Conservation (phyloP, 1,284 basidiomycete species). For the Malassezia brasiliensis region DNA sequence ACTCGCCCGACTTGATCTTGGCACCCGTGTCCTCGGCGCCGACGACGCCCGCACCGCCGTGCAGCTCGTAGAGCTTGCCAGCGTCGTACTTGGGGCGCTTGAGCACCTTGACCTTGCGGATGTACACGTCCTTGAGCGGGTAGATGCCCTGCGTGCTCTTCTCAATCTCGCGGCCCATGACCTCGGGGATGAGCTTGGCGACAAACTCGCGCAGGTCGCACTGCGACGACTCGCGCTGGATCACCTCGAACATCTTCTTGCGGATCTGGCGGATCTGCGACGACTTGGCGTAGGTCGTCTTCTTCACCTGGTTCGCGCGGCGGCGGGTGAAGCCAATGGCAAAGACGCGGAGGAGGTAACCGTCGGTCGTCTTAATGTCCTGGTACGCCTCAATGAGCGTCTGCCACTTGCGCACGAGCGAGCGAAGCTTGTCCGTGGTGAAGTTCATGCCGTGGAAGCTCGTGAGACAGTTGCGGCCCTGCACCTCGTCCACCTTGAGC, state of each 20-base stretch:
- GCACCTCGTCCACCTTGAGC: conserved; percentile 90
- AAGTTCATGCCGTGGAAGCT: conserved; percentile 99
- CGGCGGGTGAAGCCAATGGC: conserved; percentile 98
- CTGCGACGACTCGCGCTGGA: conserved; percentile 86
- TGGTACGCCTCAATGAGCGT: conserved; percentile 96
- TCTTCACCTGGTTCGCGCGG: conserved; percentile 89
- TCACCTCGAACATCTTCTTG: conserved; percentile 99
- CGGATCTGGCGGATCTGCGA: conserved; percentile 94
- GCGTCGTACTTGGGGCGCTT: conserved; percentile 96
- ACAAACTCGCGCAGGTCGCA: conserved; percentile 91
- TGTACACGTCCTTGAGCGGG: conserved; percentile 80
- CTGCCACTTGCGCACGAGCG: conserved; percentile 99
- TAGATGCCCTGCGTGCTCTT: conserved; percentile 93
- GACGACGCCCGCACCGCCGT: conserved; percentile 59
- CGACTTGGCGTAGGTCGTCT: conserved; percentile 96
- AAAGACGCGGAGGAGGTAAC: conserved; percentile 97
- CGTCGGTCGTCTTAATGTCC: conserved; percentile 98
- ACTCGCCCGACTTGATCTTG: conserved; percentile 68
- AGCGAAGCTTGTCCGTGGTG: conserved; percentile 98
- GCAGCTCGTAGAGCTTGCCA: conserved; percentile 86
- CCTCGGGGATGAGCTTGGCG: conserved; percentile 97
- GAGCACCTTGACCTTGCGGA: conserved; percentile 83
- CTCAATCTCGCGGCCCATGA: conserved; percentile 98
- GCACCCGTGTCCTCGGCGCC: conserved; percentile 70
- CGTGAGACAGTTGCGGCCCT: conserved; percentile 98